A percentile compares a stretch with the other conserved stretches of the same genome.
Evolutionary conservation across 2,329 filamentous ascomycete species (phyloP).

Genomic region (Drechmeria coniospora): DNA sequence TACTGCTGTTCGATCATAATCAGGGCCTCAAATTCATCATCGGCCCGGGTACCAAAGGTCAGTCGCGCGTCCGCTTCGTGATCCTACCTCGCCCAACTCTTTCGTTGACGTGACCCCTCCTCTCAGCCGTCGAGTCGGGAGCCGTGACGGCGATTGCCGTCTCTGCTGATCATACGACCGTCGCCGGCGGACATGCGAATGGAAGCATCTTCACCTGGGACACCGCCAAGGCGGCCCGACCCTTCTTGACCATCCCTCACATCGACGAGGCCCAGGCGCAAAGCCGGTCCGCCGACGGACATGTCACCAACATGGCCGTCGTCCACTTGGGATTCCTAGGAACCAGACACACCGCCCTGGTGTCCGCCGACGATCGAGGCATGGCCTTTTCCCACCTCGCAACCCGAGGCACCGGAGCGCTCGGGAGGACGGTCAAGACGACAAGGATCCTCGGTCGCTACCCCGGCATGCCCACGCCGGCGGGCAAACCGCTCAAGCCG

Average conservation of each 20-base stretch:
- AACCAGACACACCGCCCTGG: conserved; percentile 81
- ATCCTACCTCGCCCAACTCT: no score
- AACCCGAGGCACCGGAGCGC: conserved; percentile 72
- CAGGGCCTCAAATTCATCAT: conserved; percentile 91
- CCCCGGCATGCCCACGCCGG: conserved; percentile 49
- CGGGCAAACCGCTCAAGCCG: conserved; percentile 62
- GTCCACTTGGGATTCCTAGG: conserved; percentile 91
- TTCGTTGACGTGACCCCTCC: conserved; percentile 13
- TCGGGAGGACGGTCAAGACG: conserved; percentile 76
- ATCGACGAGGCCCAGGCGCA: conserved; percentile 51
- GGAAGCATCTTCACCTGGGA: conserved; percentile 98
- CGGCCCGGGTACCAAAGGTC: conserved; percentile 80
- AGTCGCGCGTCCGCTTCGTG: conserved; percentile 7
- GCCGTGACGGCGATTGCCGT: conserved; percentile 75
- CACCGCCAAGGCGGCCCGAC: conserved; percentile 61
- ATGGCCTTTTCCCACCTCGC: conserved; percentile 99
- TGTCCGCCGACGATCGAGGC: conserved; percentile 84
- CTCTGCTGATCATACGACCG: conserved; percentile 83
- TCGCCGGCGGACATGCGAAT: conserved; percentile 78
- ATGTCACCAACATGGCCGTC: conserved; percentile 61
- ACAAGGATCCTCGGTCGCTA: conserved; percentile 85
- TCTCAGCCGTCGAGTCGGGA: conserved; percentile 72
- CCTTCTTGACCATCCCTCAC: conserved; percentile 76
- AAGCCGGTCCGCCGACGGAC: conserved; percentile 60
- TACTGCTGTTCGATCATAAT: conserved; percentile 93